These are phyloP conservation scores for Lactarius vividus DNA, from an alignment of 768 basidiomycete species.

Conservation along the genomic window DNA sequence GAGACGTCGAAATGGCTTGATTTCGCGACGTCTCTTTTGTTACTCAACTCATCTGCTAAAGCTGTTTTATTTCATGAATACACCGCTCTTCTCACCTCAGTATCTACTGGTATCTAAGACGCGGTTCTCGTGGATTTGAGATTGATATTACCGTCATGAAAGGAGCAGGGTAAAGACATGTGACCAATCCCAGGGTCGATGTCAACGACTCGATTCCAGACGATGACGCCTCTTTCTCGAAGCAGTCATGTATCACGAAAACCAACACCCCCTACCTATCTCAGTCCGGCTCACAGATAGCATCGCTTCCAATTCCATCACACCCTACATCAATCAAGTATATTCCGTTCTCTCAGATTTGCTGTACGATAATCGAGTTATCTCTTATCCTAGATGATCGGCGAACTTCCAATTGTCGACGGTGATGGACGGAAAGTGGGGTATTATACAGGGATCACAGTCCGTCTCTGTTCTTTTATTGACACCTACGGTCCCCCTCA, in stretches of 20 bases:
- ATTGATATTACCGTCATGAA: background rate
- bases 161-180: too few species aligned
- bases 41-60: background rate
- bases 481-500: background rate
- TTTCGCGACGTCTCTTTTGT: background rate
- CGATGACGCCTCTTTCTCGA: too few species aligned
- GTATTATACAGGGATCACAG: too few species aligned
- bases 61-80: background rate
- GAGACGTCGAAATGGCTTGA: conserved; percentile 20
- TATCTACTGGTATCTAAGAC: background rate
- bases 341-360: too few species aligned
- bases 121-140: background rate
- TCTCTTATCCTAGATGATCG: conserved; percentile 37
- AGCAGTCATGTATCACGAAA: background rate
- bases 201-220: background rate
- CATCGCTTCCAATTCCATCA: conserved; percentile 6
- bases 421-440: conserved; percentile 39
- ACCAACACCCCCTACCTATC: background rate
- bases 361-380: background rate
- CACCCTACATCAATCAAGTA: conserved; percentile 40
- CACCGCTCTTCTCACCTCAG: background rate
- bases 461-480: too few species aligned
- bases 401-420: conserved; percentile 41
- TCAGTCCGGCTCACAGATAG: background rate
- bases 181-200: background rate